Conservation (phyloP, 2,329 filamentous ascomycete species). For the Nothomitra cinnamomea region DNA sequence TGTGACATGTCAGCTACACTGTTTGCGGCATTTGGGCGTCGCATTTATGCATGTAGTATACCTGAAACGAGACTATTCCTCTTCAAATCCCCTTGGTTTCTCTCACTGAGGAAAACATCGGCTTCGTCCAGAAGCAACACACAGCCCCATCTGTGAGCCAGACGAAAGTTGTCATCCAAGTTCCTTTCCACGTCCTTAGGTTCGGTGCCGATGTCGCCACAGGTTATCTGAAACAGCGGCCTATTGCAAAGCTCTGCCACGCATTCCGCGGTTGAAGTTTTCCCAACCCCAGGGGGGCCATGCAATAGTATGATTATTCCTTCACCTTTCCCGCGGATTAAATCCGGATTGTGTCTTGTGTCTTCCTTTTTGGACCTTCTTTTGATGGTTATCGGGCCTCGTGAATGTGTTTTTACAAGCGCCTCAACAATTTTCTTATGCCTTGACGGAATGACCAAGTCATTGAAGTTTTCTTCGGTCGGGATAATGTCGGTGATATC, state of each 20-base stretch:
- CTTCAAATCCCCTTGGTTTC: slow-evolving; percentile 19
- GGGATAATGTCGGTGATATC: slow-evolving; percentile 65
- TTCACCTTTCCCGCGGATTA: slow-evolving; percentile 58
- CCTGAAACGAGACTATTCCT: slow-evolving; percentile 26
- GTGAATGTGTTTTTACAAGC: slow-evolving; percentile 40
- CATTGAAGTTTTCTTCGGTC: slow-evolving; percentile 69
- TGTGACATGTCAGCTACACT: slow-evolving; percentile 18
- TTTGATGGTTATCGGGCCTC: background rate
- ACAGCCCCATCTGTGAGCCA: slow-evolving; percentile 18
- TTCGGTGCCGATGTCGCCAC: slow-evolving; percentile 18
- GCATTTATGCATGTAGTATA: background rate
- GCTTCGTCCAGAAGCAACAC: slow-evolving; percentile 29
- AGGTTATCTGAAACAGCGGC: slow-evolving; percentile 68
- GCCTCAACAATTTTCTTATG: slow-evolving; percentile 28
- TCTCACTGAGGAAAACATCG: slow-evolving; percentile 25
- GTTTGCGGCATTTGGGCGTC: slow-evolving; percentile 11
- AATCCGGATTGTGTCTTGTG: slow-evolving; percentile 42
- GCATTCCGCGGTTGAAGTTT: slow-evolving; percentile 72
- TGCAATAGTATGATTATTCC: slow-evolving; percentile 70
- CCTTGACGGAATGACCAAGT: slow-evolving; percentile 43
- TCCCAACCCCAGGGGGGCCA: slow-evolving; percentile 76
- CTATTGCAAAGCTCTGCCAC: slow-evolving; percentile 70
- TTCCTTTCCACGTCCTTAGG: slow-evolving; percentile 15
- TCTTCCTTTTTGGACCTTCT: slow-evolving; percentile 33
- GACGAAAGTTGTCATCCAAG: slow-evolving; percentile 15